A percentile compares a stretch with the other conserved stretches of the same genome.
Evolutionary conservation across 1,139 yeast species (phyloP).

Genomic region (Debaryomyces subglobosus): DNA sequence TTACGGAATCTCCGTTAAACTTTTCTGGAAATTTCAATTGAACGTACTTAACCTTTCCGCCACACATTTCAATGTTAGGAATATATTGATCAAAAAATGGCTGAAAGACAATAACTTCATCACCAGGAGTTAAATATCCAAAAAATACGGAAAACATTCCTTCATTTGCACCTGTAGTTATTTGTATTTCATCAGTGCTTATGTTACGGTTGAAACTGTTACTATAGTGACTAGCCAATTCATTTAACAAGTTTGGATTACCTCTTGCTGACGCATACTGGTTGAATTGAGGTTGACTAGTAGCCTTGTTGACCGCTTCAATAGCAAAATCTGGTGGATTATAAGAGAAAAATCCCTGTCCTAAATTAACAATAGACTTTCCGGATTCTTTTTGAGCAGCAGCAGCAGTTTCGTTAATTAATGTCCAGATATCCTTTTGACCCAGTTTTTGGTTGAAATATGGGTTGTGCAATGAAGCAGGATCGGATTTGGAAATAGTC

Average conservation of each 20-base stretch:
- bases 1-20: conserved; percentile 61
- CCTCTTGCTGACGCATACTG: conserved; percentile 95
- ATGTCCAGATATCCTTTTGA: conserved; percentile 89
- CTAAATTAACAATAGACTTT: conserved; percentile 79
- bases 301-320: conserved; percentile 77
- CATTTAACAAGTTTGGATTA: conserved; percentile 69
- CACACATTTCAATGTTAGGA: conserved; percentile 89
- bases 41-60: conserved; percentile 87
- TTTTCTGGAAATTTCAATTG: conserved; percentile 84
- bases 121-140: conserved; percentile 84
- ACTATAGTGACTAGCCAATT: conserved; percentile 72
- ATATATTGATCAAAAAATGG: conserved; percentile 97
- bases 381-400: conserved; percentile 66
- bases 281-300: conserved; percentile 71
- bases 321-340: conserved; percentile 91
- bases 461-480: conserved; percentile 50
- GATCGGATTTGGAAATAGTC: conserved; percentile 10
- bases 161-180: conserved; percentile 97
- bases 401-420: conserved; percentile 94
- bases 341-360: conserved; percentile 96
- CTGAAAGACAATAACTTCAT: conserved; percentile 95
- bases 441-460: conserved; percentile 59
- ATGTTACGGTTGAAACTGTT: conserved; percentile 65
- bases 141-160: conserved; percentile 86
- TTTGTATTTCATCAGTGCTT: conserved; percentile 65